Conservation (phyloP, 2,329 filamentous ascomycete genomes). For the Arthrobotrys musiformis region DNA sequence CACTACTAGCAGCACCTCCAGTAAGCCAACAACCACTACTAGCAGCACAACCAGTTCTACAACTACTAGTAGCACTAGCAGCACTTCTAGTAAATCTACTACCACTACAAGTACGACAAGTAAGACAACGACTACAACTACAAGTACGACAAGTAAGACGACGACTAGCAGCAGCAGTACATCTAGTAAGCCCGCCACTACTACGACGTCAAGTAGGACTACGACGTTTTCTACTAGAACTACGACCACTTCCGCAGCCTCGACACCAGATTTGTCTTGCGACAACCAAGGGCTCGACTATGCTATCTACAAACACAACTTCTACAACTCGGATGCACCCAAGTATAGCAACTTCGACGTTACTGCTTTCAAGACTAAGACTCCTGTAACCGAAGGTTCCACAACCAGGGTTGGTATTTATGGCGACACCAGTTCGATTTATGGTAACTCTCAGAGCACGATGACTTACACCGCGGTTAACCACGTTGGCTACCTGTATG, state of each 20-base stretch:
- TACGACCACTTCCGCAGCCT: background rate
- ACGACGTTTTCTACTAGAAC: background rate
- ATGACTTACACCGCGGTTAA: slow-evolving; percentile 24
- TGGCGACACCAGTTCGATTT: background rate
- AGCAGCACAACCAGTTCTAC: no score
- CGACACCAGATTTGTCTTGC: background rate
- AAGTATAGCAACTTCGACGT: background rate
- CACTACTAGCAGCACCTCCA: no score
- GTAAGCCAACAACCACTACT: no score
- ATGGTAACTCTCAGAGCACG: background rate
- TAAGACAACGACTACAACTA: no score
- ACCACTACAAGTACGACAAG: no score
- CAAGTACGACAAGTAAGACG: no score
- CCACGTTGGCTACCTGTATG: slow-evolving; percentile 55
- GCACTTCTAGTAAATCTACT: no score
- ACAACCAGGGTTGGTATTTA: background rate
- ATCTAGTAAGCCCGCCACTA: background rate
- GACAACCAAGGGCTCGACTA: slow-evolving; percentile 7
- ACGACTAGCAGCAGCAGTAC: no score
- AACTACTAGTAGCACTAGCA: no score
- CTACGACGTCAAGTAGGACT: background rate
- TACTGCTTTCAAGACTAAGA: background rate
- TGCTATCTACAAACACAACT: background rate
- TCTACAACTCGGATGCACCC: background rate
- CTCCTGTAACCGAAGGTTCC: background rate